Evolutionary conservation across 139 green algal genomes (phyloP).

Genomic region (Protoeuglena noctilucae): DNA sequence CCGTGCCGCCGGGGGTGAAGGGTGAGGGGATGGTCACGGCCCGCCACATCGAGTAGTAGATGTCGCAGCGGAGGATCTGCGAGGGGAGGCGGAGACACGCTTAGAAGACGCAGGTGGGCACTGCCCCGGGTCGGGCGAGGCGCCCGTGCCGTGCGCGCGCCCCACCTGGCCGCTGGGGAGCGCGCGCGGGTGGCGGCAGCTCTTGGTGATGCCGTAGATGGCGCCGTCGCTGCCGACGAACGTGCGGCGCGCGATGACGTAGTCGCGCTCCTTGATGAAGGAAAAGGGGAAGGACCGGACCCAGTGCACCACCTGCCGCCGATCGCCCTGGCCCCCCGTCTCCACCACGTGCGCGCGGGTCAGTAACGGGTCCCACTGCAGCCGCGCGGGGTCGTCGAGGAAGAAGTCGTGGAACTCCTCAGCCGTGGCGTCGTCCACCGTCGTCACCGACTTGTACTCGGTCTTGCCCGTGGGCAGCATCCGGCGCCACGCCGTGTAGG

Average conservation of each 20-base stretch:
- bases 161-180: constrained; percentile 12
- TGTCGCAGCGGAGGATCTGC: constrained; percentile 25
- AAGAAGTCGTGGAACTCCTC: constrained; percentile 78
- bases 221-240: constrained; percentile 23
- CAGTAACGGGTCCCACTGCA: constrained; percentile 40
- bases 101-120: too few species aligned
- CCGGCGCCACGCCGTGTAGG: constrained; percentile 50
- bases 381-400: constrained; percentile 51
- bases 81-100: too few species aligned
- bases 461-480: constrained; percentile 51
- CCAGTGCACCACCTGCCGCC: constrained; percentile 74
- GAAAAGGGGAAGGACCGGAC: constrained; percentile 70
- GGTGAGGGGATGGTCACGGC: constrained; percentile 44
- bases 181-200: constrained; percentile 14
- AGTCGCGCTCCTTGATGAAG: constrained; percentile 71
- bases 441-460: constrained; percentile 74
- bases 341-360: constrained; percentile 21
- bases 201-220: constrained; percentile 57
- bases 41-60: constrained; percentile 40
- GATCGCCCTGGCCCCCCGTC: constrained; percentile 13
- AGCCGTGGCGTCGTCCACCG: constrained; percentile 41
- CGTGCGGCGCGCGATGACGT: constrained; percentile 55
- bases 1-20: constrained; percentile 30
- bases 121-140: too few species aligned
- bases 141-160: constrained; percentile 34